phyloP scores from a whole-genome alignment of 805 yeast species.

The Metschnikowia kunwiensis region DNA sequence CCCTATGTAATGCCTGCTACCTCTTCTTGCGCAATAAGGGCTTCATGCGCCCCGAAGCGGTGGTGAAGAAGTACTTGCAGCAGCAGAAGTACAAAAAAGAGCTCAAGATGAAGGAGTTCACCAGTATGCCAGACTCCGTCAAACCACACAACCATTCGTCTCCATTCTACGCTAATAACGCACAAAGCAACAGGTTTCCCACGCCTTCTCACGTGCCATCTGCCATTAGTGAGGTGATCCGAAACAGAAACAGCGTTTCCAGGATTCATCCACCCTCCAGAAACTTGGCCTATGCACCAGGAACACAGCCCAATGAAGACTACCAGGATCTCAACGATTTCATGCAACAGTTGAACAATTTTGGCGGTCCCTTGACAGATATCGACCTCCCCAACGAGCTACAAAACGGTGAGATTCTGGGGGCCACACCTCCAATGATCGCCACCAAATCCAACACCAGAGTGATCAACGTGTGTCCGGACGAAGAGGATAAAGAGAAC shows the following conservation, averaged over 20 bases:
- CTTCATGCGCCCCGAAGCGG: constrained; percentile 45
- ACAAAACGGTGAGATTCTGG: constrained; percentile 15
- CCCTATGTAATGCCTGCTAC: constrained; percentile 46
- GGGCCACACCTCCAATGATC: constrained; percentile 45
- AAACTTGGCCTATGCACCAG: constrained; percentile 12
- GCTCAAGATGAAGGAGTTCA: constrained; percentile 28
- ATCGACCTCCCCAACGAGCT: constrained; percentile 36
- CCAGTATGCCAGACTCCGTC: constrained; percentile 7
- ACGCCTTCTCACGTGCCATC: constrained; percentile 40
- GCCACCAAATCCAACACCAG: constrained; percentile 57
- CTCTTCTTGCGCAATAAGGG: constrained; percentile 42
- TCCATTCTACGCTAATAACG: constrained; percentile 10
- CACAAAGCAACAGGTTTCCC: constrained; percentile 29
- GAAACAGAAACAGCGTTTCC: constrained; percentile 12
- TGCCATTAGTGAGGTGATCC: constrained; percentile 39
- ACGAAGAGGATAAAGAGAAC: constrained; percentile 28
- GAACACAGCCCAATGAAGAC: constrained; percentile 16
- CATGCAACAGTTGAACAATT: constrained; percentile 33
- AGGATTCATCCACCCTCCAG: constrained; percentile 8
- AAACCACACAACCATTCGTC: constrained; percentile 9
- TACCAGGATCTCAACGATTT: constrained; percentile 39
- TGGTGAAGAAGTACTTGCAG: constrained; percentile 43
- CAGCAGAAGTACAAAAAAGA: constrained; percentile 43
- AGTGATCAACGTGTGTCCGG: constrained; percentile 49
- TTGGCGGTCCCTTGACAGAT: constrained; percentile 48